These are phyloP conservation scores for Typha latifolia DNA, from an alignment of 176 grass and related monocot species.

Conservation along the genomic window DNA sequence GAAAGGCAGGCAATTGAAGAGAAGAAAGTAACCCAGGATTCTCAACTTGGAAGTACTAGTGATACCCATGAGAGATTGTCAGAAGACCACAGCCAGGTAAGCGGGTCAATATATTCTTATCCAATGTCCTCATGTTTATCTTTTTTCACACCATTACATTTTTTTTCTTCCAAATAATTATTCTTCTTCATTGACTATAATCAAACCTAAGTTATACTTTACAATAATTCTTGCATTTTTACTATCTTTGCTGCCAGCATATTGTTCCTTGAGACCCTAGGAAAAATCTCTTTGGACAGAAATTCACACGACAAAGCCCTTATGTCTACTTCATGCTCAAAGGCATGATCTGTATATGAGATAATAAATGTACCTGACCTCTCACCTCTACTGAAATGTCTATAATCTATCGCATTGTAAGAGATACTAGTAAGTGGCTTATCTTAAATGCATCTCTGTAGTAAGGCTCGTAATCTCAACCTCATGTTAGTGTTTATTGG, in stretches of 20 bases:
- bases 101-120: constrained; percentile 8
- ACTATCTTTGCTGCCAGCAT: too few species aligned
- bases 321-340: too few species aligned
- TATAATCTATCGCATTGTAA: neutral
- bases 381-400: neutral
- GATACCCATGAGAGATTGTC: constrained; percentile 25
- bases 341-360: too few species aligned
- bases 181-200: too few species aligned
- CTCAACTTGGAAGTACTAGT: constrained; percentile 29
- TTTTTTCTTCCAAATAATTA: neutral
- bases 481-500: neutral
- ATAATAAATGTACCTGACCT: too few species aligned
- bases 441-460: neutral
- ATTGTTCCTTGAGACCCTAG: too few species aligned
- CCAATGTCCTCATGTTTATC: constrained; percentile 6
- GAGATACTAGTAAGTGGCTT: neutral
- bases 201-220: too few species aligned
- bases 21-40: constrained; percentile 39
- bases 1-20: constrained; percentile 37
- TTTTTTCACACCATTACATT: constrained; percentile 9
- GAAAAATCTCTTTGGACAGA: too few species aligned
- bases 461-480: neutral
- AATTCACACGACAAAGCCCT: too few species aligned
- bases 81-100: constrained; percentile 52
- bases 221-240: too few species aligned